phyloP scores from a whole-genome alignment of 768 basidiomycete genomes.

The Mrakia gelida region DNA sequence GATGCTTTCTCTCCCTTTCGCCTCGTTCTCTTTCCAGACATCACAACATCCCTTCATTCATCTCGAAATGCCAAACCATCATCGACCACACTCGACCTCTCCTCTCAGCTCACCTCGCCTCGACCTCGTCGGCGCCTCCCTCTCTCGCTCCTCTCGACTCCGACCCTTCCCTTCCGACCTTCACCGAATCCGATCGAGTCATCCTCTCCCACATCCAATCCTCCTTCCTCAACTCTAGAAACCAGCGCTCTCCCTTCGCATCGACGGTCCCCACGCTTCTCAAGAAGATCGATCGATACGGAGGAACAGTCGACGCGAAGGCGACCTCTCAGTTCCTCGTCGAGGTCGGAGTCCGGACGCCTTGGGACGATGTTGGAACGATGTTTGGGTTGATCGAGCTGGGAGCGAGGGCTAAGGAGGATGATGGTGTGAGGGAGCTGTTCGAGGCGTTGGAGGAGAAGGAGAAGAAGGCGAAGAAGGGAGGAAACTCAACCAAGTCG shows the following conservation, averaged over 20 bases:
- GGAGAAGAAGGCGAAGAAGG: constrained; percentile 11
- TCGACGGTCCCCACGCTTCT: constrained; percentile 42
- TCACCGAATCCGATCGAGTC: constrained; percentile 32
- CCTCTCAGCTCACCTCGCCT: constrained; percentile 1
- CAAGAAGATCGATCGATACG: constrained; percentile 20
- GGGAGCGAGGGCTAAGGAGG: not conserved
- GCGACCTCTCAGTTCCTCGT: constrained; percentile 52
- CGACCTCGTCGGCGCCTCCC: constrained; percentile 24
- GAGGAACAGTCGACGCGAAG: constrained; percentile 45
- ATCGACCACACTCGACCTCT: constrained; percentile 33
- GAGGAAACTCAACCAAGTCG: not conserved
- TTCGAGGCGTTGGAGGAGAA: constrained; percentile 15
- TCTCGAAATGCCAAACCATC: constrained; percentile 36
- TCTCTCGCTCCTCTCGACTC: not conserved
- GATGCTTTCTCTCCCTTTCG: too few relatives aligned
- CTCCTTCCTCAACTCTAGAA: constrained; percentile 41
- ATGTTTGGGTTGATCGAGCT: constrained; percentile 46
- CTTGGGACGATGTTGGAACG: constrained; percentile 70
- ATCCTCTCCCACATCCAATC: constrained; percentile 39
- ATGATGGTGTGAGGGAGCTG: constrained; percentile 11
- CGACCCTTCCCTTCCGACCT: constrained; percentile 6
- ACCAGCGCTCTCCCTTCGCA: constrained; percentile 62
- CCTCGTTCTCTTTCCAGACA: constrained; percentile 34
- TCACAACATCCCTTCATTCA: constrained; percentile 53
- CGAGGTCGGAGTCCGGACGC: constrained; percentile 67